These are phyloP conservation scores for Moricandia arvensis DNA, from an alignment of 345 rosid genomes.

Conservation along the genomic window DNA sequence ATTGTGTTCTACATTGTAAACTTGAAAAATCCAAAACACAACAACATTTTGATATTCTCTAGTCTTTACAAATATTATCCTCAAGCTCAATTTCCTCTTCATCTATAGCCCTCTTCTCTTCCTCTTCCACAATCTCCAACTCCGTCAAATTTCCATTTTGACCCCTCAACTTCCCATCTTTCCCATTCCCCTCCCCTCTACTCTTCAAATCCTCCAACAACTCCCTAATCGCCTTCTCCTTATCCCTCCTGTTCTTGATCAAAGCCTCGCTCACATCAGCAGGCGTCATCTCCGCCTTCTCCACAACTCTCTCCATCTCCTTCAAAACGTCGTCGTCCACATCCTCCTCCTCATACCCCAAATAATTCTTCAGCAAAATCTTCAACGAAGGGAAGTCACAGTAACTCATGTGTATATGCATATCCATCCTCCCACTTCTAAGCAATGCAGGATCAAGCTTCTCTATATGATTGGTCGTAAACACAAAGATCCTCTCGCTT, in stretches of 20 bases:
- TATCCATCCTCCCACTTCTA: slow-evolving; percentile 94
- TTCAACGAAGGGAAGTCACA: slow-evolving; percentile 69
- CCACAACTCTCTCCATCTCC: slow-evolving; percentile 51
- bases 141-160: slow-evolving; percentile 32
- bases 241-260: slow-evolving; percentile 66
- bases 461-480: slow-evolving; percentile 59
- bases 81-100: slow-evolving; percentile 40
- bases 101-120: slow-evolving; percentile 86
- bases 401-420: slow-evolving; percentile 85
- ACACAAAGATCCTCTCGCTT: too few relatives aligned
- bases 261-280: slow-evolving; percentile 87
- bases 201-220: slow-evolving; percentile 50
- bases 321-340: slow-evolving; percentile 34
- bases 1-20: slow-evolving; percentile 12
- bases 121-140: slow-evolving; percentile 54
- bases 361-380: slow-evolving; percentile 68
- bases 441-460: slow-evolving; percentile 91
- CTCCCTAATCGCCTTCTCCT: slow-evolving; percentile 57
- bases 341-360: slow-evolving; percentile 47
- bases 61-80: slow-evolving; percentile 38
- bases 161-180: slow-evolving; percentile 36
- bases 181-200: slow-evolving; percentile 47
- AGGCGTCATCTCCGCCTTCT: slow-evolving; percentile 81
- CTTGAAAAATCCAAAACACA: neutral
- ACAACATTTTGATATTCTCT: slow-evolving; percentile 25